Conservation (phyloP, 106 monocot genomes). For the Cymbidium sinense region DNA sequence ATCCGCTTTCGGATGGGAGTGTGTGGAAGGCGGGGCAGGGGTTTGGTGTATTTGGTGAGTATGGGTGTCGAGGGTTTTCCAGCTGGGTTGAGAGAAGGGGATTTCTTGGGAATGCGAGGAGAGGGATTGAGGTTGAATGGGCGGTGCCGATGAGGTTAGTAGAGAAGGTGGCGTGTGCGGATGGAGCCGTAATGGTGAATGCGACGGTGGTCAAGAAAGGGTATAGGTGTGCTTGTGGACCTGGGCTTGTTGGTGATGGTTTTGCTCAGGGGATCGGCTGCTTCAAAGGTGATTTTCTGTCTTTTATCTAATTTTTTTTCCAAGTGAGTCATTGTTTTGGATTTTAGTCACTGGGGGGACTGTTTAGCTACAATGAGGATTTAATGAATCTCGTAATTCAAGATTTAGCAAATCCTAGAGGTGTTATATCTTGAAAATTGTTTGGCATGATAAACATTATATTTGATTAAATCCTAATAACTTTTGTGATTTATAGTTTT, state of each 20-base stretch:
- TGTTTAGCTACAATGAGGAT: no score
- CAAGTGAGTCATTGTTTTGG: not conserved
- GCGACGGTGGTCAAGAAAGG: conserved; percentile 53
- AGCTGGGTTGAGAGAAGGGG: conserved; percentile 44
- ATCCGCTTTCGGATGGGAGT: conserved; percentile 68
- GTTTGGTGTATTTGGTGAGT: conserved; percentile 52
- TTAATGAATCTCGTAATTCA: no score
- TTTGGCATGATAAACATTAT: no score
- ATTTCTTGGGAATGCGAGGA: conserved; percentile 6
- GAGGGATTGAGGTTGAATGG: conserved; percentile 87
- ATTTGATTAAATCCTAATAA: no score
- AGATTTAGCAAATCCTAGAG: no score
- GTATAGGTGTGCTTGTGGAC: conserved; percentile 48
- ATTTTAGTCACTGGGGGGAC: not conserved
- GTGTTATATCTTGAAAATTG: no score
- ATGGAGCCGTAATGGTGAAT: conserved; percentile 53
- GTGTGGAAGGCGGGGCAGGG: conserved; percentile 62
- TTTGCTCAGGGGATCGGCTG: conserved; percentile 68
- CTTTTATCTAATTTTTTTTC: not conserved
- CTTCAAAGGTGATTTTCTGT: conserved; percentile 33
- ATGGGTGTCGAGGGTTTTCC: conserved; percentile 86
- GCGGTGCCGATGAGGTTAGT: conserved; percentile 43
- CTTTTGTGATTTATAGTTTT: no score
- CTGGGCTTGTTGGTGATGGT: conserved; percentile 66
- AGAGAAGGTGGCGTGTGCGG: conserved; percentile 36